Evolutionary conservation across 352 stramenopile genomes (phyloP), one percentile per base, ranked within the genome.

Genomic region (Phytophthora citricola): DNA sequence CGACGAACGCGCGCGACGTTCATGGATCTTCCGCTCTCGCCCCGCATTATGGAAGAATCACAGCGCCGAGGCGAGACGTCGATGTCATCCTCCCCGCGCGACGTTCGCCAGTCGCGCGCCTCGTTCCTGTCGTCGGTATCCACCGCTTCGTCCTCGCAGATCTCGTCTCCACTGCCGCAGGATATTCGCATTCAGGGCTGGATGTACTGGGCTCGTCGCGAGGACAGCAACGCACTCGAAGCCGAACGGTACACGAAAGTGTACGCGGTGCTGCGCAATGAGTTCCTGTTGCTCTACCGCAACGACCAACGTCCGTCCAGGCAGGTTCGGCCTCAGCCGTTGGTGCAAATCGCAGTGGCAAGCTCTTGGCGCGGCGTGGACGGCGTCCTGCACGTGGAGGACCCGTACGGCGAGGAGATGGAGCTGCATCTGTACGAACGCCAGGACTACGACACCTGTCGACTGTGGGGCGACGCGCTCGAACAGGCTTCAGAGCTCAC

Each of bases 341-440:
- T 92, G 24, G 84, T 92, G 51, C 81, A 92, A 56, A 84, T 92
- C 58, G 80, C 84, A 4, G 78, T 92, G 24, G 76, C 73, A 2
- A 78, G 68, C 54, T 83, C 83, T 12, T 70, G 71, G 54, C 75
- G 75, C 57, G 74, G 71, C 15, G 65, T 70, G 8, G 71, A 85
- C 36, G 77, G 78, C 22, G 72, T 77, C 5, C 69, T 92, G 41
- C 72, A 77, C 11, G 70, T 89, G 38, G 71, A 82, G 31, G 84
- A 84, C 26, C 76, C 82, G n/a, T 85, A 81, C 67, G 78, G 79
- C 29, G 81, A 91, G 58, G 71, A 73, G n/a, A 91, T 92, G 84
- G 84, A 92, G 55, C 68, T 92, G 27, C 79, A 87, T 63, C 53
- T 89, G 44, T 92, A 92, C 73, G 78, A 90, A 31, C 80, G 82